These are phyloP conservation scores for Mycena indigotica DNA, from an alignment of 768 basidiomycete genomes.

Conservation along the genomic window DNA sequence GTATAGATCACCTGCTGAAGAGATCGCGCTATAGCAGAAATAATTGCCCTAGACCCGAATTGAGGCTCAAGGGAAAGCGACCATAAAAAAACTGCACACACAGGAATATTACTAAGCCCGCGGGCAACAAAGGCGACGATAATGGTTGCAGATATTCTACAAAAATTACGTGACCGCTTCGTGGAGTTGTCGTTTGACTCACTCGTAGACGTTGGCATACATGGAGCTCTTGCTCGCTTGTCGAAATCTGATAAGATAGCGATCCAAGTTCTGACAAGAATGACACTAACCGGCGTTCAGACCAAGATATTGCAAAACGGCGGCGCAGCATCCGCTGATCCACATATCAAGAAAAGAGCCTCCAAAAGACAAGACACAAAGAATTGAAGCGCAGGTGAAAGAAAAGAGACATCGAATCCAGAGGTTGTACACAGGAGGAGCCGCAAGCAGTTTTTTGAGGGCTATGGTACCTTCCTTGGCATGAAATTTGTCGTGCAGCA, in stretches of 20 bases:
- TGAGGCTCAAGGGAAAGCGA: background rate
- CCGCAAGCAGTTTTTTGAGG: constrained; percentile 63
- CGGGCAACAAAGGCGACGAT: constrained; percentile 83
- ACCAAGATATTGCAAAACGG: constrained; percentile 76
- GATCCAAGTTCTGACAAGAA: background rate
- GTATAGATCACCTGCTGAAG: constrained; percentile 63
- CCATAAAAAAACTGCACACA: background rate
- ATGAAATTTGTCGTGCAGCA: constrained; percentile 80
- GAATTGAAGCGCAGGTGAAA: constrained; percentile 76
- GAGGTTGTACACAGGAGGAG: constrained; percentile 69
- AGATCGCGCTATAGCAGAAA: constrained; percentile 90
- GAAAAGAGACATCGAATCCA: constrained; percentile 71
- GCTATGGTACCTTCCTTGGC: constrained; percentile 71
- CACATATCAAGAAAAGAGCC: constrained; percentile 83
- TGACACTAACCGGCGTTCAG: constrained; percentile 52
- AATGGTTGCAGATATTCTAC: constrained; percentile 81
- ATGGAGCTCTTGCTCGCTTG: constrained; percentile 78
- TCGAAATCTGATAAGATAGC: background rate
- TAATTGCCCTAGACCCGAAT: constrained; percentile 44
- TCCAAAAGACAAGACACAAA: constrained; percentile 82
- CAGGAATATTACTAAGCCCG: constrained; percentile 71
- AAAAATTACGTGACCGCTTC: background rate
- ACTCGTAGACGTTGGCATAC: constrained; percentile 98
- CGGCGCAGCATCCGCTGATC: constrained; percentile 71
- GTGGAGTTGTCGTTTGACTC: constrained; percentile 43